Percentiles rank a stretch among this genome's conserved stretches.
phyloP scores from a whole-genome alignment of 1,284 basidiomycete species.

The Marasmius tenuissimus region DNA sequence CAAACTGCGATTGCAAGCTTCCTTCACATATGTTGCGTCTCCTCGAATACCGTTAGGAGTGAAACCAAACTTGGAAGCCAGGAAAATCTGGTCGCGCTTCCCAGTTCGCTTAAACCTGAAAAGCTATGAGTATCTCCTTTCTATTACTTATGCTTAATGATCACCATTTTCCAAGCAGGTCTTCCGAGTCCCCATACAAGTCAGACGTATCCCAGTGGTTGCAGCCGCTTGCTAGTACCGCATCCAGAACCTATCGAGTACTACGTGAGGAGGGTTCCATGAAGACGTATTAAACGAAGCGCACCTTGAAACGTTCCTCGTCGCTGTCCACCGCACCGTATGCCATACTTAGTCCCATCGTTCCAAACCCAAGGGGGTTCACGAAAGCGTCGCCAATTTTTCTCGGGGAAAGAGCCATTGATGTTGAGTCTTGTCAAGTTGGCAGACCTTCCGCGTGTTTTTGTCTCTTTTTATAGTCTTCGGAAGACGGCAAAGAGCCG shows the following conservation, averaged over 20 bases:
- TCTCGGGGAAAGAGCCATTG: slow-evolving; percentile 14
- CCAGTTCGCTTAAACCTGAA: slow-evolving; percentile 45
- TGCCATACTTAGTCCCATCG: slow-evolving; percentile 20
- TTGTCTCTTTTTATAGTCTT: no score
- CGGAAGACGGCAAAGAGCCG: no score
- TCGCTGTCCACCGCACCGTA: slow-evolving; percentile 18
- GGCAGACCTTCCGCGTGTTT: background rate
- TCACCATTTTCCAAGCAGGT: slow-evolving; percentile 39
- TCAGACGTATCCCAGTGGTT: slow-evolving; percentile 39
- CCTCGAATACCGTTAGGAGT: slow-evolving; percentile 20
- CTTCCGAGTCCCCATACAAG: slow-evolving; percentile 37
- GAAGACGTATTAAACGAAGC: background rate
- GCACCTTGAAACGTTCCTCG: slow-evolving; percentile 18
- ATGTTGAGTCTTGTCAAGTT: background rate
- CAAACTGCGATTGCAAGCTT: slow-evolving; percentile 7
- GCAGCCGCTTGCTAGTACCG: slow-evolving; percentile 33
- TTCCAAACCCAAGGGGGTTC: slow-evolving; percentile 23
- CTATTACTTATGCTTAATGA: background rate
- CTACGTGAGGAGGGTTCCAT: background rate
- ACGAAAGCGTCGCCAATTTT: slow-evolving; percentile 22
- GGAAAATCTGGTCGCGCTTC: slow-evolving; percentile 44
- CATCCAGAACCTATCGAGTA: slow-evolving; percentile 30
- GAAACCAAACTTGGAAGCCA: slow-evolving; percentile 51
- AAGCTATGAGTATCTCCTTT: background rate
- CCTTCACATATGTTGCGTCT: slow-evolving; percentile 24